Evolutionary conservation across 345 rosid genomes (phyloP).

Genomic region (Camelina sativa): DNA sequence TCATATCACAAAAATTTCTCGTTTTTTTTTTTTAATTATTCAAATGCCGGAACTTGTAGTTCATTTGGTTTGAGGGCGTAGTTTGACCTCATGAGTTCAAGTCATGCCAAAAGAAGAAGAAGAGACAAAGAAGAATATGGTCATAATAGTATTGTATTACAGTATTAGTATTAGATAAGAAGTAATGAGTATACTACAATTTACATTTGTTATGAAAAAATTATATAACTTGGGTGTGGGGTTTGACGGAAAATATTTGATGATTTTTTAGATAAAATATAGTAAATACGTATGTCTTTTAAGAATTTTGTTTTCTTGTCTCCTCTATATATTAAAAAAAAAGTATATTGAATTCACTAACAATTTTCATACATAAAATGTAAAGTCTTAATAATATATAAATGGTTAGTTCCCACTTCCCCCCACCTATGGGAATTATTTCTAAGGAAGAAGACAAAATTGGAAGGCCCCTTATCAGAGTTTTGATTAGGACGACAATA

Average conservation of each 20-base stretch:
- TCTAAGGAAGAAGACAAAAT: background rate
- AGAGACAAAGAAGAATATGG: too few species aligned
- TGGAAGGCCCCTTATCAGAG: slow-evolving; percentile 11
- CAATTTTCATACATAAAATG: background rate
- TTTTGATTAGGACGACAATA: background rate
- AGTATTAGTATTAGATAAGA: background rate
- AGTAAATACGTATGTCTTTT: background rate
- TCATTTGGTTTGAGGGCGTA: too few species aligned
- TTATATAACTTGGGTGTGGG: background rate
- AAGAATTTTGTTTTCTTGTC: background rate
- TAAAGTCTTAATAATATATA: background rate
- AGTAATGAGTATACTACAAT: background rate
- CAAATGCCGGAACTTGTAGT: too few species aligned
- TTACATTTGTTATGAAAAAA: background rate
- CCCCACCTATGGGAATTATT: background rate
- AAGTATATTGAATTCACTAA: background rate
- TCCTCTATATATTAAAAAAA: background rate
- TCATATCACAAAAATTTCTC: background rate
- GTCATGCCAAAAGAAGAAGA: too few species aligned
- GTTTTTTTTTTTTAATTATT: too few species aligned
- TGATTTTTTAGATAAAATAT: too few species aligned
- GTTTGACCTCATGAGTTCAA: too few species aligned
- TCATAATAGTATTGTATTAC: background rate
- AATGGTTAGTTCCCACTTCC: background rate
- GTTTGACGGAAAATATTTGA: background rate